A percentile compares a stretch with the other conserved stretches of the same genome.
These are phyloP conservation scores for Xylaria cubensis DNA, from an alignment of 495 filamentous ascomycete genomes.

Conservation along the genomic window DNA sequence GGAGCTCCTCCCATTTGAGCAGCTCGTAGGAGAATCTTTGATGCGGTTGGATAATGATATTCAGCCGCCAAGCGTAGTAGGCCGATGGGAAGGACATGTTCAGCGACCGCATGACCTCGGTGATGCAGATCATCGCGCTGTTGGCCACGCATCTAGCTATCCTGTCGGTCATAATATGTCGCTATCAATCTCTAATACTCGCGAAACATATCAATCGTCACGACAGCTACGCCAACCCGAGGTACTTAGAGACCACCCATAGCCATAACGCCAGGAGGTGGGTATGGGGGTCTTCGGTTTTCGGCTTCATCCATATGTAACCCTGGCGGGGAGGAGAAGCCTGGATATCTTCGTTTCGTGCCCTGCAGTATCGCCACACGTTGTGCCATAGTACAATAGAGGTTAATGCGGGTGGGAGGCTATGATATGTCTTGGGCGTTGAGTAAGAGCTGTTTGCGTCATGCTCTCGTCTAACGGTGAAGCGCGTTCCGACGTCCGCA, in stretches of 20 bases:
- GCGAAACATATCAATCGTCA: slow-evolving; percentile 26
- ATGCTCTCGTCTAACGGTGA: slow-evolving; percentile 10
- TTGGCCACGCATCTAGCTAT: slow-evolving; percentile 6
- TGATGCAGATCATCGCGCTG: too few relatives aligned
- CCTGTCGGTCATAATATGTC: slow-evolving; percentile 16
- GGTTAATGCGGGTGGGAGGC: slow-evolving; percentile 15
- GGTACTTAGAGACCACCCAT: slow-evolving; percentile 26
- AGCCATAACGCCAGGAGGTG: slow-evolving; percentile 18
- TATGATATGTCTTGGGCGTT: not conserved
- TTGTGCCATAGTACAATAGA: slow-evolving; percentile 22
- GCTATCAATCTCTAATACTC: slow-evolving; percentile 21
- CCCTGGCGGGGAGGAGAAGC: slow-evolving; percentile 23
- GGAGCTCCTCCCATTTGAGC: too few relatives aligned
- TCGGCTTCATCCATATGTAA: slow-evolving; percentile 23
- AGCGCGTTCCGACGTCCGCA: not conserved
- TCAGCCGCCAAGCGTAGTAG: too few relatives aligned
- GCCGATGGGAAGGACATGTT: too few relatives aligned
- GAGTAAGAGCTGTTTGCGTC: slow-evolving; percentile 4
- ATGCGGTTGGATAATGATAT: too few relatives aligned
- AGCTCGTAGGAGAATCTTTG: too few relatives aligned
- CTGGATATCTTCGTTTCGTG: slow-evolving; percentile 22
- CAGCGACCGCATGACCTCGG: too few relatives aligned
- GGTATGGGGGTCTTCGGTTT: slow-evolving; percentile 19
- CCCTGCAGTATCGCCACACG: slow-evolving; percentile 21
- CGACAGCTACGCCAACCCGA: slow-evolving; percentile 23